Evolutionary conservation across 441 rosid genomes (phyloP).

Genomic region (Omphalea diandra): DNA sequence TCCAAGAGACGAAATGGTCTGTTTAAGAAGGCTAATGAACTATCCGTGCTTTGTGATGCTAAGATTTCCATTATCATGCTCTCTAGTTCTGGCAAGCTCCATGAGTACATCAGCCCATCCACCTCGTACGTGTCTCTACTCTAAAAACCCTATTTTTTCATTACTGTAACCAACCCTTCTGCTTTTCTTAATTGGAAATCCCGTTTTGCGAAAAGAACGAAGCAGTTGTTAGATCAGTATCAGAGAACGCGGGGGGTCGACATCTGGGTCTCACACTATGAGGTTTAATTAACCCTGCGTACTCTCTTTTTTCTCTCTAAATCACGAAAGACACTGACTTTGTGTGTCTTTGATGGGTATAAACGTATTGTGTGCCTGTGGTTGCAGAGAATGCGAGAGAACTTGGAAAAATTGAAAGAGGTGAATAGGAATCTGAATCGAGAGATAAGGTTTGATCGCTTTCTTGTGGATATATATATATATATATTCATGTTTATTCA

Average conservation of each 20-base stretch:
- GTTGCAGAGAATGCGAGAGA: constrained; percentile 42
- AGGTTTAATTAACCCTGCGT: constrained; percentile 32
- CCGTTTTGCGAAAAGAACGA: constrained; percentile 36
- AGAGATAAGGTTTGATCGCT: constrained; percentile 56
- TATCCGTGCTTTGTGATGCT: constrained; percentile 60
- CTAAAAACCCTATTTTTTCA: neutral
- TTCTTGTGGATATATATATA: no score
- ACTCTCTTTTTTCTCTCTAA: no score
- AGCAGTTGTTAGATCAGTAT: constrained; percentile 61
- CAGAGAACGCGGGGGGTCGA: constrained; percentile 49
- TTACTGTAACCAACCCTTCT: neutral
- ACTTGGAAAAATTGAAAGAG: constrained; percentile 40
- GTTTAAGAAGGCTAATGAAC: constrained; percentile 59
- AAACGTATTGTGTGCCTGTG: no score
- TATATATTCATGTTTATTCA: no score
- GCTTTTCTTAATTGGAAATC: neutral
- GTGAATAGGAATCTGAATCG: constrained; percentile 39
- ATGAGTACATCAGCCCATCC: constrained; percentile 43
- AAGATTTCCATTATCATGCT: constrained; percentile 51
- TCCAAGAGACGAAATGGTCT: constrained; percentile 54
- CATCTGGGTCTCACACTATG: constrained; percentile 65
- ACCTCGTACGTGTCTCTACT: constrained; percentile 30
- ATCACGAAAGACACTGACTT: no score
- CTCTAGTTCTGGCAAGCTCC: constrained; percentile 40
- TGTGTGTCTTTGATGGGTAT: no score